A percentile compares a stretch with the other conserved stretches of the same genome.
These are phyloP conservation scores for Cercospora canescens DNA, from an alignment of 2,329 filamentous ascomycete species.

Conservation along the genomic window DNA sequence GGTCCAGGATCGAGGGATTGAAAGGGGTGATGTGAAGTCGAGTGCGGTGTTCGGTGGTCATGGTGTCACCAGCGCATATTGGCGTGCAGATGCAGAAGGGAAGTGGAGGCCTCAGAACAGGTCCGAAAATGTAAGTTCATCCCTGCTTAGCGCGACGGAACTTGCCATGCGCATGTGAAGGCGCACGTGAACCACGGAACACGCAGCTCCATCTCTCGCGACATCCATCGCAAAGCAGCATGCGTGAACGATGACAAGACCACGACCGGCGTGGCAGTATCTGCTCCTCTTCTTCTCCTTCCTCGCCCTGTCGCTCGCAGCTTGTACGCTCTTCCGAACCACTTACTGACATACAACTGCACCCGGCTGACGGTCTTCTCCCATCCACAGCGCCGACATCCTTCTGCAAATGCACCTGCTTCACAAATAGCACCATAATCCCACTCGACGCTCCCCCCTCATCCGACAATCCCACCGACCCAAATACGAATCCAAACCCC, in stretches of 20 bases:
- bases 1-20: constrained; percentile 69
- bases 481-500: constrained; percentile 6
- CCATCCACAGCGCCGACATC: constrained; percentile 53
- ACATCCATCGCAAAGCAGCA: neutral
- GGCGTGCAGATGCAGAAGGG: neutral
- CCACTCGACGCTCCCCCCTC: constrained; percentile 54
- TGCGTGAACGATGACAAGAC: constrained; percentile 4
- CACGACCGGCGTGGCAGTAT: constrained; percentile 24
- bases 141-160: constrained; percentile 2
- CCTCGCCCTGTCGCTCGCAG: constrained; percentile 43
- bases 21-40: constrained; percentile 89
- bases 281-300: constrained; percentile 34
- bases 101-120: neutral
- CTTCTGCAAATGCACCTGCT: constrained; percentile 73
- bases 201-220: neutral
- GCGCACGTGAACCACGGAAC: neutral
- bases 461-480: constrained; percentile 22
- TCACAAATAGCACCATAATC: constrained; percentile 67
- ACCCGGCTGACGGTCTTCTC: constrained; percentile 10
- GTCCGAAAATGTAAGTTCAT: constrained; percentile 5
- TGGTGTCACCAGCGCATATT: constrained; percentile 10
- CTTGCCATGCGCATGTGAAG: constrained; percentile 11
- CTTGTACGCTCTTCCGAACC: constrained; percentile 36
- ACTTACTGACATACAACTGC: neutral
- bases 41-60: constrained; percentile 19